Conservation (phyloP, 805 yeast species). For the Lachancea lanzarotensis region DNA sequence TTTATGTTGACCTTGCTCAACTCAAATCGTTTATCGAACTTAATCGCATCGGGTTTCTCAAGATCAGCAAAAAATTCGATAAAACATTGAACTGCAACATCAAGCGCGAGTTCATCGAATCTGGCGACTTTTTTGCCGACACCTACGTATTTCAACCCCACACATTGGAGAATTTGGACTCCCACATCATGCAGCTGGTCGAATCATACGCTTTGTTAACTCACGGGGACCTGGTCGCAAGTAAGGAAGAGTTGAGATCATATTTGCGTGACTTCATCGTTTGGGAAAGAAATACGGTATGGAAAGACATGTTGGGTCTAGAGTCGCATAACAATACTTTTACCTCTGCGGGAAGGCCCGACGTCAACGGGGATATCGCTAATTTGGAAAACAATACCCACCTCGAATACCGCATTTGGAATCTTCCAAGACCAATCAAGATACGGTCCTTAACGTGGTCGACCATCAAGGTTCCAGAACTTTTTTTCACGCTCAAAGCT, state of each 20-base stretch:
- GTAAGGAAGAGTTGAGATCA: constrained; percentile 50
- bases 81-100: constrained; percentile 58
- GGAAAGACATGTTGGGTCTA: constrained; percentile 90
- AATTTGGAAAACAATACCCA: constrained; percentile 15
- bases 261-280: constrained; percentile 83
- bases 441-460: constrained; percentile 24
- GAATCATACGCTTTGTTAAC: constrained; percentile 49
- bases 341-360: constrained; percentile 32
- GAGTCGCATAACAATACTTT: constrained; percentile 54
- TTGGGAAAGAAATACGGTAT: constrained; percentile 93
- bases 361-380: constrained; percentile 29
- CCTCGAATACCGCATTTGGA: constrained; percentile 30
- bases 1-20: constrained; percentile 72
- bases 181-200: constrained; percentile 45
- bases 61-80: constrained; percentile 86
- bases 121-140: constrained; percentile 38
- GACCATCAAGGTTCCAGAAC: constrained; percentile 40
- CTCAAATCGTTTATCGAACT: constrained; percentile 76
- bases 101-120: constrained; percentile 43
- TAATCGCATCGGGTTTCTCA: constrained; percentile 79
- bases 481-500: constrained; percentile 42
- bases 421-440: constrained; percentile 29
- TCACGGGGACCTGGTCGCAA: constrained; percentile 36
- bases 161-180: constrained; percentile 45
- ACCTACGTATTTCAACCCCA: constrained; percentile 50